Evolutionary conservation across 2,329 filamentous ascomycete genomes (phyloP), one percentile per base, ranked within the genome.

Genomic region (Coniochaeta sp.): DNA sequence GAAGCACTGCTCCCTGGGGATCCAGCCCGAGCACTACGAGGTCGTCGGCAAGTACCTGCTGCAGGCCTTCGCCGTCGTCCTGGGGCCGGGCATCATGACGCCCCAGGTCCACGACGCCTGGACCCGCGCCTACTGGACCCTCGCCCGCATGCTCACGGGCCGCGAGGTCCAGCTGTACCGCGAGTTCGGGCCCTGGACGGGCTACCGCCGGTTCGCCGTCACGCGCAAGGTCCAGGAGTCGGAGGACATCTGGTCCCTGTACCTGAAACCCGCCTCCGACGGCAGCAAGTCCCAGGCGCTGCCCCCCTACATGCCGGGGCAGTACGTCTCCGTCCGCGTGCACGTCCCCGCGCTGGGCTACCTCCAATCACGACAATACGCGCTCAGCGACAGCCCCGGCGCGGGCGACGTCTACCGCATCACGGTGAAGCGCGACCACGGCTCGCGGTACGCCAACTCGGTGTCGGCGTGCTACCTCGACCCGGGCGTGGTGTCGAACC

Each of bases 1-100:
- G 71, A 91, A 91, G 73, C 89, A 92, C 71, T 88, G 83, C 61
- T 89, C 85, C 0, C 78, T 92, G 1, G 84, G 84, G 66, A 85
- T 92, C 68, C 77, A 77, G 59, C 82, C 88, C 0, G 85, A 89
- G 42, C 85, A 91, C 63, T 92, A 91, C 72, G 78, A 80, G 36
- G 82, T 90, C 50, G 88, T 92, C 3, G 89, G 86, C 59, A 83
- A 84, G 67, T 85, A 89, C 68, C 79, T 92, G 14, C 78, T 92
- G 50, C 78, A 80, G 28, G 86, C 89, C 1, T 89, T 92, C 74
- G 80, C 78, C 26, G 78, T 84, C 50, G 83, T 91, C 0, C 81
- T 92, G 1, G 88, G 88, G 4, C 79, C 80, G 1, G 83, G n/a
- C n/a, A n/a, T 82, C 47, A 84, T 89, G 74, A 91, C 88, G 1